These are phyloP conservation scores for Acacia acuminata DNA, from an alignment of 306 rosid species.

Conservation along the genomic window DNA sequence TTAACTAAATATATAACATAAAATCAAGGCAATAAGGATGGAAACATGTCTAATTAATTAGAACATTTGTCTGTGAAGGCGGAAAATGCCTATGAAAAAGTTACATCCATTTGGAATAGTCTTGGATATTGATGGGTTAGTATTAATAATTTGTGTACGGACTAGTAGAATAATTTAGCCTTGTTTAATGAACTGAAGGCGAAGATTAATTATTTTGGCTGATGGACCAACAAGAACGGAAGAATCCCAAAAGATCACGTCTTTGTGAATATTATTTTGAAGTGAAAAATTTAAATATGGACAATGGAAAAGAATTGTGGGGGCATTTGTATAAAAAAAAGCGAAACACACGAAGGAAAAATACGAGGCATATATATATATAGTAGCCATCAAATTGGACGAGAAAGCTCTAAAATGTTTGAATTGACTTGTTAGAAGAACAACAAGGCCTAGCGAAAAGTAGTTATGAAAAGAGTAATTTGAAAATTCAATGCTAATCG, in stretches of 20 bases:
- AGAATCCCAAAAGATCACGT: background rate
- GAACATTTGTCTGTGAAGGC: too few relatives aligned
- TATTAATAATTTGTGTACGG: background rate
- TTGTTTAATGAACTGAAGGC: background rate
- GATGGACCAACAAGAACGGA: background rate
- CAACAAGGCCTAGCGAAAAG: background rate
- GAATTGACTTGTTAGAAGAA: conserved; percentile 5
- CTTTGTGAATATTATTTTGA: background rate
- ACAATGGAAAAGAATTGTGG: background rate
- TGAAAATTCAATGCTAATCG: background rate
- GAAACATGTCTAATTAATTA: too few relatives aligned
- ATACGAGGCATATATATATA: background rate
- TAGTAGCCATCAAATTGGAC: background rate
- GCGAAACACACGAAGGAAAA: background rate
- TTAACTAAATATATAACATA: too few relatives aligned
- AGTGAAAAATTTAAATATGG: background rate
- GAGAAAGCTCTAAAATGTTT: conserved; percentile 16
- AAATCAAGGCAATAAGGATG: background rate
- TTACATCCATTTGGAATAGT: too few relatives aligned
- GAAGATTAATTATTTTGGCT: background rate
- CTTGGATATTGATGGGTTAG: background rate
- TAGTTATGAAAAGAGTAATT: background rate
- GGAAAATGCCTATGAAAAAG: too few relatives aligned
- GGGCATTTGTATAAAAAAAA: background rate
- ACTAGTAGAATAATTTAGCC: background rate